Conservation (phyloP, 345 rosid genomes). For the Populus alba region DNA sequence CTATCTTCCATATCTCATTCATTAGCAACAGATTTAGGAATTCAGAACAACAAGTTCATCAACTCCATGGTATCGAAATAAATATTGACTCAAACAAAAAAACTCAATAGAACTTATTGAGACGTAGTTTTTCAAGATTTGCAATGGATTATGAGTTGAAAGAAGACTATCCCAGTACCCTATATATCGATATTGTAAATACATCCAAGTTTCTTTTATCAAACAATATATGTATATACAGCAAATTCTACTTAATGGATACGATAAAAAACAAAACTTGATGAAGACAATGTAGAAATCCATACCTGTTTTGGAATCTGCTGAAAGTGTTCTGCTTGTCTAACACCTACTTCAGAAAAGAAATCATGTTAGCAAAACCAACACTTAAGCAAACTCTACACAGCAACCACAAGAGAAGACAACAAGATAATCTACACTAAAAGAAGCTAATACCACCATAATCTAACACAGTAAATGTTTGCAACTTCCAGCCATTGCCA, state of each 20-base stretch:
- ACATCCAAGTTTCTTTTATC: background rate
- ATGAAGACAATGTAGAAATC: background rate
- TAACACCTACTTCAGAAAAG: slow-evolving; percentile 26
- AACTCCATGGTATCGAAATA: background rate
- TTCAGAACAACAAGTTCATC: background rate
- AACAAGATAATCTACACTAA: background rate
- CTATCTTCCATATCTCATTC: background rate
- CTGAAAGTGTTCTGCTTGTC: slow-evolving; percentile 19
- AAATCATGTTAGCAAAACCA: background rate
- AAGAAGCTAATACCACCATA: slow-evolving; percentile 29
- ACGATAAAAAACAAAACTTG: background rate
- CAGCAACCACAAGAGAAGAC: background rate
- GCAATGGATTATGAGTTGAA: background rate
- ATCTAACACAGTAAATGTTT: slow-evolving; percentile 47
- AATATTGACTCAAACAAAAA: background rate
- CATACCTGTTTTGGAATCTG: slow-evolving; percentile 11
- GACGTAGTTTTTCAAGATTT: no score
- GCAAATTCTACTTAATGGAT: background rate
- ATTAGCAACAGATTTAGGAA: background rate
- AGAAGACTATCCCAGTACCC: background rate
- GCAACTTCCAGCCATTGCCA: slow-evolving; percentile 68
- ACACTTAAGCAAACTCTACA: background rate
- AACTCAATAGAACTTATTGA: no score
- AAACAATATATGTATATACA: background rate
- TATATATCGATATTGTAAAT: background rate